phyloP scores from a whole-genome alignment of 345 rosid genomes.

The Eucalyptus tenuipes region DNA sequence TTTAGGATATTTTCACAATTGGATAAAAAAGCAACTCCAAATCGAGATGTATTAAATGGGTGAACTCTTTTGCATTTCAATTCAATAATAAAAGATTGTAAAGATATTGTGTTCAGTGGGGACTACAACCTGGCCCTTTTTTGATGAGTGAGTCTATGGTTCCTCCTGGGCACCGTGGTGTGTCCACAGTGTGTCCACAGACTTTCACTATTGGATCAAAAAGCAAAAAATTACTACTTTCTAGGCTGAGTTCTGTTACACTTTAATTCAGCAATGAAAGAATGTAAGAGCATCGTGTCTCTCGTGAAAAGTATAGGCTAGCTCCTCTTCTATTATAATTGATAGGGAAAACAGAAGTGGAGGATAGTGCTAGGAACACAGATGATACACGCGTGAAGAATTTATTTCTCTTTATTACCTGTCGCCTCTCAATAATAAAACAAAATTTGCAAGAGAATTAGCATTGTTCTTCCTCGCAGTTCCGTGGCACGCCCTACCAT shows the following conservation, averaged over 20 bases:
- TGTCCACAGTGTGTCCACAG: neutral
- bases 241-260: neutral
- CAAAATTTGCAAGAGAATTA: neutral
- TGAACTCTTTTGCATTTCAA: neutral
- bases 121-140: neutral
- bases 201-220: neutral
- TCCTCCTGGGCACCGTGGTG: neutral
- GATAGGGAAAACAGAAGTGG: neutral
- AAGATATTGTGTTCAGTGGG: neutral
- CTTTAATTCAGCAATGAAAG: neutral
- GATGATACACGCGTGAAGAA: neutral
- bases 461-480: neutral
- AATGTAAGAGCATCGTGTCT: neutral
- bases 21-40: too few species aligned
- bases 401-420: neutral
- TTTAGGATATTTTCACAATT: too few species aligned
- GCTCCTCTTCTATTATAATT: neutral
- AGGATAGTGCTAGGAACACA: neutral
- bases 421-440: neutral
- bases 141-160: rapidly evolving
- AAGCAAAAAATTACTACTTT: neutral
- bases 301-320: neutral
- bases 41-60: neutral
- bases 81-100: neutral
- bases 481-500: neutral